Base-by-base conservation (phyloP, 768 basidiomycete species). In the Favolaschia claudopus region DNA sequence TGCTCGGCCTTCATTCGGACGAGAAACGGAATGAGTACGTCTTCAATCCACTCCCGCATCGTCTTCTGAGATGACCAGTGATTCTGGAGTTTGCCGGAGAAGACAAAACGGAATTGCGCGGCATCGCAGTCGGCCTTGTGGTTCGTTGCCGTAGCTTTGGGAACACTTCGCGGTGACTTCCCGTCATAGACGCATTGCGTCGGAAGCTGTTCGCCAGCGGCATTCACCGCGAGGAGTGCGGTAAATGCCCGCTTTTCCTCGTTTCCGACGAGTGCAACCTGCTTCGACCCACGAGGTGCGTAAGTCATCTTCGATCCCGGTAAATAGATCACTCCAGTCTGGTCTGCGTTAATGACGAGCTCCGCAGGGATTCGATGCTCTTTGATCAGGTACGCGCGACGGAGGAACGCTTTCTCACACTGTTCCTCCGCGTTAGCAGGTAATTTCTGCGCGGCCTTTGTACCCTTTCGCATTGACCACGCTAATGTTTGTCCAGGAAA, bases 151-250 rank as follows among this genome's bases (percentile, higher is more conserved):
- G 17, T 10, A 1, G 1, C 47, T 4, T 19, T 49, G 8, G 72
- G 70, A 25, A 58, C 24, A 4, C 62, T 64, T 12, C 22, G 25
- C 14, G 7, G 42, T 1, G 63, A 49, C 19, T 63, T 51, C 9
- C 75, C 75, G 4, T 46, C 27, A 42, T 67, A 74, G 14, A 76
- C 69, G 1, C 69, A 66, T 51, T 76, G 75, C 27, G 73, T 64
- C 10, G 72, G 76, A 9, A 76, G 63, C 1, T 63, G 20, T 0
- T 58, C 55, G 17, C 75, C 73, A 8, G 47, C 47, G 17, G 42
- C 50, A 1, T 70, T 68, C 2, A 74, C 60, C 7, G 61, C 62
- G n/a, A 72, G 66, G 17, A 70, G 22, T 2, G 76, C 32, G 1
- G 75, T 76, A 61, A 76, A 73, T 17, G 75, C 75, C 0, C 69